Evolutionary conservation across 345 rosid species (phyloP).

Genomic region (Tarenaya hassleriana): DNA sequence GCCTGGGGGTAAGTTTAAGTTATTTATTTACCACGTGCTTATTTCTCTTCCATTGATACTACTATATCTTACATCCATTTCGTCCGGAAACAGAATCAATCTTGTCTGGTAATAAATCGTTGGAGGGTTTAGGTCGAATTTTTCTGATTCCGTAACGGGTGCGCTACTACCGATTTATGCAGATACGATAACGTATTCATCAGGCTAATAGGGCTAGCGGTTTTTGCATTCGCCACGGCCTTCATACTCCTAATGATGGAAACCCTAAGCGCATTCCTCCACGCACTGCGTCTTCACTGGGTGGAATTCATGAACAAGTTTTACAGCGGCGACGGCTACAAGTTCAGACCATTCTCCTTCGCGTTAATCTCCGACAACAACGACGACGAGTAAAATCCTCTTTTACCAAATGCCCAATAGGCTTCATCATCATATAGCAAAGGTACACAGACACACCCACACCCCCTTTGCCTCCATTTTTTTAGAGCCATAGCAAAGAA

Average conservation of each 20-base stretch:
- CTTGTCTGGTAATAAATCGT: too few species aligned
- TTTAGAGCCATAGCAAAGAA: too few species aligned
- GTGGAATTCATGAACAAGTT: constrained; percentile 87
- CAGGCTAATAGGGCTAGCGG: constrained; percentile 67
- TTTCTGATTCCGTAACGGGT: neutral
- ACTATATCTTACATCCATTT: neutral
- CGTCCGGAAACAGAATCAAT: too few species aligned
- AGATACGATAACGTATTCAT: constrained; percentile 77
- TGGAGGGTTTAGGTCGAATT: neutral
- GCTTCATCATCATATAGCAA: too few species aligned
- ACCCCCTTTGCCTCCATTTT: too few species aligned
- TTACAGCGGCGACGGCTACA: constrained; percentile 93
- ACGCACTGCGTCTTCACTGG: constrained; percentile 98
- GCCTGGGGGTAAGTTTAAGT: constrained; percentile 91
- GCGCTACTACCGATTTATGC: constrained; percentile 15
- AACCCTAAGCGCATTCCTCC: constrained; percentile 92
- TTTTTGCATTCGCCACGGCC: constrained; percentile 90
- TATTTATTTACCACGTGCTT: neutral
- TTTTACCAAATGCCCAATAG: too few species aligned
- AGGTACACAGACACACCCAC: too few species aligned
- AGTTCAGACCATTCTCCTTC: constrained; percentile 84
- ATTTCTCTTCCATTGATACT: too few species aligned
- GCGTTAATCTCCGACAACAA: constrained; percentile 48
- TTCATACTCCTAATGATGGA: constrained; percentile 96
- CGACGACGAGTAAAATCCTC: constrained; percentile 49